Base-by-base conservation (phyloP, 306 rosid genomes). In the Trifolium pratense region DNA sequence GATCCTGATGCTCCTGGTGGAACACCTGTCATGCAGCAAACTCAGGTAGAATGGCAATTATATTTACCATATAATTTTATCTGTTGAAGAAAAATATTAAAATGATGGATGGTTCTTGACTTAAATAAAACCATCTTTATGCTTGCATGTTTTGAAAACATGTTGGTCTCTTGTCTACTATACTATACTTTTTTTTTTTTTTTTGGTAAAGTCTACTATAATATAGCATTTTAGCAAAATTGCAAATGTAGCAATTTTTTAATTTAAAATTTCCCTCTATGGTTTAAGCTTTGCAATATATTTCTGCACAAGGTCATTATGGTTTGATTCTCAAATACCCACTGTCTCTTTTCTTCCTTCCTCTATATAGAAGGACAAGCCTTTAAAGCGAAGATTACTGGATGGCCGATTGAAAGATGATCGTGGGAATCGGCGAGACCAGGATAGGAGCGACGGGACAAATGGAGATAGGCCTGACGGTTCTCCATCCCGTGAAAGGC, bases 1-100 rank as follows among this genome's bases (percentile, higher is more conserved):
- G 99, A 95, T 81, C 64, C 88, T 26, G 82, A 83, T 76, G 97
- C 99, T 52, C 97, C 99, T 16, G 99, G 99, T 77, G 97, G 97
- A 80, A 87, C 84, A 6, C 99, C 99, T 80, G 76, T 95, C 77
- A 91, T 95, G 97, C 99, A 95, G 86, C 99, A 91, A 86, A 63
- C 89, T 67, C 89, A 83, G 97, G 99, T 95, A 83, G 73, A 70
- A 66, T 71, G 36, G 42, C 46, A 52, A 29, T 78, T 78, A 66
- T 69, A 57, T 53, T 75, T 46, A 45, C 52, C 56, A 12, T 15
- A 23, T 51, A 68, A 20, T 34, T 71, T 17, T 68, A 48, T 77
- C 29, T 57, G 32, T 15, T 6, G 64, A 73, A 32, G 68, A 66
- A 77, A 74, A 74, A 8, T 64, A 49, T 75, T 51, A 18, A 14